phyloP scores from a whole-genome alignment of 2,329 filamentous ascomycete genomes.

The Chrysoporthe deuterocubensis region DNA sequence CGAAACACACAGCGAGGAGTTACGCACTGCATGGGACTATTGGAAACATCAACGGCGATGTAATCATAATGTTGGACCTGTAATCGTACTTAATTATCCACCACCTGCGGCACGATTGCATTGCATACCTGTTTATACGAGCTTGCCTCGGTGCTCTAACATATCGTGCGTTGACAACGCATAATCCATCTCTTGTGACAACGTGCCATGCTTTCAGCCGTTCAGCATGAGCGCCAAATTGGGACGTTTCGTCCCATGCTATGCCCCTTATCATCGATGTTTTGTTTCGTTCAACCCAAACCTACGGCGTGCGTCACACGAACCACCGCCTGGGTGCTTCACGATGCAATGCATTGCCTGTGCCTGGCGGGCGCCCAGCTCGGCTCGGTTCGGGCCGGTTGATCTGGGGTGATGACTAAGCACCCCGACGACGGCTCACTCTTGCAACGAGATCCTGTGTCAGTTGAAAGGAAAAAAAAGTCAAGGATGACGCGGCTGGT shows the following conservation, averaged over 20 bases:
- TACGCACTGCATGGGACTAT: background rate
- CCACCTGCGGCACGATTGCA: background rate
- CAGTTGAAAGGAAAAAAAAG: too few species aligned
- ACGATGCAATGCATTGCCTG: background rate
- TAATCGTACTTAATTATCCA: conserved; percentile 1
- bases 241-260: too few species aligned
- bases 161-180: background rate
- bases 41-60: background rate
- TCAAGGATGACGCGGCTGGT: too few species aligned
- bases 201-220: background rate
- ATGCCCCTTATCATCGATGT: background rate
- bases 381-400: background rate
- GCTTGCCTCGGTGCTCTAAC: background rate
- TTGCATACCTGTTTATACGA: background rate
- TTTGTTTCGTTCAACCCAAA: too few species aligned
- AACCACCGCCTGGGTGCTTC: too few species aligned
- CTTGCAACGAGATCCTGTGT: background rate
- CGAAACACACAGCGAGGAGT: background rate
- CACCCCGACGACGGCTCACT: background rate
- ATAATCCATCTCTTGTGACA: background rate
- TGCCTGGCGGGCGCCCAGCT: background rate
- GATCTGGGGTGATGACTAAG: conserved; percentile 3
- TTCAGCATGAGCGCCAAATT: too few species aligned
- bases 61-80: conserved; percentile 9
- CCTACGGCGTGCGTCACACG: too few species aligned